These are phyloP conservation scores for Quercus mongolica DNA, from an alignment of 306 rosid species.

Conservation along the genomic window DNA sequence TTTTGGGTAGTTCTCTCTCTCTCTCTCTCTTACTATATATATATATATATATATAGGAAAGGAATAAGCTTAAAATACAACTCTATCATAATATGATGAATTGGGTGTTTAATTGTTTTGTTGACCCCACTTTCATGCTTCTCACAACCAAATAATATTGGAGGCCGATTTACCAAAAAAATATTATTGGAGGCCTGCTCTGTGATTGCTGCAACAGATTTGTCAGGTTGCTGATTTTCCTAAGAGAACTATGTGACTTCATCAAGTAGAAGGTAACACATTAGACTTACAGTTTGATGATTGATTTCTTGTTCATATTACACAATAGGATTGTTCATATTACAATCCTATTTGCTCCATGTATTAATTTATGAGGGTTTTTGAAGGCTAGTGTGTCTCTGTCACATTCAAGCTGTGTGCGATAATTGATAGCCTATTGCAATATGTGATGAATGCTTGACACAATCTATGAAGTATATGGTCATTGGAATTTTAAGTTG, in stretches of 20 bases:
- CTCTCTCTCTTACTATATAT: background rate
- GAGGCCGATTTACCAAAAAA: no score
- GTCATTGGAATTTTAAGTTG: background rate
- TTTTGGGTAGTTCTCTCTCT: no score
- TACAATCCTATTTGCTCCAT: background rate
- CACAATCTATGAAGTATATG: background rate
- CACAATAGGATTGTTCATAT: background rate
- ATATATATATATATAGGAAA: background rate
- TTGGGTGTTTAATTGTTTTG: background rate
- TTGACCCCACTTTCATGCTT: background rate
- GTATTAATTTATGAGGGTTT: background rate
- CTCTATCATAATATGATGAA: background rate
- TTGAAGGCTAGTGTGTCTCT: background rate
- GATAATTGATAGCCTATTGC: background rate
- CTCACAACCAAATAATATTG: background rate
- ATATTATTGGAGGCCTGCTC: background rate
- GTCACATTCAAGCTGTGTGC: background rate
- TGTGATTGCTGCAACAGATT: slow-evolving; percentile 13
- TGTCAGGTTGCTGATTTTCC: slow-evolving; percentile 18
- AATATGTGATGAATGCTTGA: background rate
- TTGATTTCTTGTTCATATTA: background rate
- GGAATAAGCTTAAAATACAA: background rate
- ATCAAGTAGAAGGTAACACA: slow-evolving; percentile 30
- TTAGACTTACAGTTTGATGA: background rate
- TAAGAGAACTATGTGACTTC: slow-evolving; percentile 14